These are phyloP conservation scores for Tremella mesenterica DNA, from an alignment of 768 basidiomycete genomes.

Conservation along the genomic window DNA sequence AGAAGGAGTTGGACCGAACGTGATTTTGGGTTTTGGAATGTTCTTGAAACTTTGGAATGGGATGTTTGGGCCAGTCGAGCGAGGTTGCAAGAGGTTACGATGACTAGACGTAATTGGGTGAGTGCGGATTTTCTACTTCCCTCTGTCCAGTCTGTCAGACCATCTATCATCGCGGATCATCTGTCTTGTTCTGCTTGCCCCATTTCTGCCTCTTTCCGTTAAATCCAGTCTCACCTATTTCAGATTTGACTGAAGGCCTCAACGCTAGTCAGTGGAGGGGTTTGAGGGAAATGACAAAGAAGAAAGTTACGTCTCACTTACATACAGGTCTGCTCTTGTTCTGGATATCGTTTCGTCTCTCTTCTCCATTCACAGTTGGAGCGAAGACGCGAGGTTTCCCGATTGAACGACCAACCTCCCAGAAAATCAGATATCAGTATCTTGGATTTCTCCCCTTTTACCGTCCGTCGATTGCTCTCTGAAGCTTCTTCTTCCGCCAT, in stretches of 20 bases:
- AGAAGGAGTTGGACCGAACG: constrained; percentile 4
- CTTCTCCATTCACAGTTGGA: constrained; percentile 10
- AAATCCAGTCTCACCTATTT: too few relatives aligned
- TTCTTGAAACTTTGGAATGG: constrained; percentile 24
- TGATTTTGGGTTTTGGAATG: constrained; percentile 6
- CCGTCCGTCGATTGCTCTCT: constrained; percentile 6
- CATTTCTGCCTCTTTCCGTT: too few relatives aligned
- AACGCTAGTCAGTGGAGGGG: constrained; percentile 7
- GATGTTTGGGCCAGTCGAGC: constrained; percentile 28
- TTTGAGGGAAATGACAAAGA: too few relatives aligned
- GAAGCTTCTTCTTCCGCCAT: not conserved
- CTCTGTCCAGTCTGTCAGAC: too few relatives aligned
- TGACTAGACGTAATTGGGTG: constrained; percentile 32
- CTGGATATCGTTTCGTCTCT: constrained; percentile 36
- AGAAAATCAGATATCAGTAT: constrained; percentile 17
- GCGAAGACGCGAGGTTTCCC: not conserved
- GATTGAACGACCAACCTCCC: constrained; percentile 8
- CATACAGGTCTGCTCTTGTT: constrained; percentile 36
- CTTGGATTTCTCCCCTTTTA: constrained; percentile 35
- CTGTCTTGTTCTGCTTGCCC: too few relatives aligned
- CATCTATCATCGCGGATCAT: too few relatives aligned
- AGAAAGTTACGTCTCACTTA: too few relatives aligned
- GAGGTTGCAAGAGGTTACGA: constrained; percentile 24
- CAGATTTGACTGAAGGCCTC: not conserved
- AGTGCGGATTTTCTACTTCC: constrained; percentile 4